Conservation (phyloP, 768 basidiomycete species). For the Leccinum arenicola region DNA sequence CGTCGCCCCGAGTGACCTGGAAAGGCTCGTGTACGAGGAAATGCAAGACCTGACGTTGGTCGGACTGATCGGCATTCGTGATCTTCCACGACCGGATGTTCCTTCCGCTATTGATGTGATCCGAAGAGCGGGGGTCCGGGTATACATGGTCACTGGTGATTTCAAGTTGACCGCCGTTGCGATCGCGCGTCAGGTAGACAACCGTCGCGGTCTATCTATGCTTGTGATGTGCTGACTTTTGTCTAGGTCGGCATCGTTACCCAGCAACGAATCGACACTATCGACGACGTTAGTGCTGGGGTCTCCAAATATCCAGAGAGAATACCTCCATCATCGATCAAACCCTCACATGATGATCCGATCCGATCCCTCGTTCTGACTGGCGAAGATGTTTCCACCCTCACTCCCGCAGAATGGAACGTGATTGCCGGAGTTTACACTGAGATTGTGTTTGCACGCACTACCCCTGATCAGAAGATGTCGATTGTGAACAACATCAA, state of each 20-base stretch:
- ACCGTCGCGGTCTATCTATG: background rate
- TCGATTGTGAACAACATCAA: conserved; percentile 56
- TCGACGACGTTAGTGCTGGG: conserved; percentile 23
- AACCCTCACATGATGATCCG: conserved; percentile 37
- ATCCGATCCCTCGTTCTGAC: conserved; percentile 42
- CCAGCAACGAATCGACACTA: conserved; percentile 36
- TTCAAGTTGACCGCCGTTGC: conserved; percentile 52
- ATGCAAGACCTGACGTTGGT: conserved; percentile 42
- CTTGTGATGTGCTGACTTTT: background rate
- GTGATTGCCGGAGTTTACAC: conserved; percentile 34
- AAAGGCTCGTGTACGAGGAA: conserved; percentile 40
- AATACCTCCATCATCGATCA: conserved; percentile 19
- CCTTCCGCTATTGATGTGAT: conserved; percentile 45
- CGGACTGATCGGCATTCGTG: conserved; percentile 53
- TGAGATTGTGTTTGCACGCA: conserved; percentile 54
- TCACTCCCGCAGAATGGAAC: conserved; percentile 40
- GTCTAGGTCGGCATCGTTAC: conserved; percentile 43
- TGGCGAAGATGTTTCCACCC: conserved; percentile 41
- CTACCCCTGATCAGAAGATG: conserved; percentile 57
- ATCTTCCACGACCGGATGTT: conserved; percentile 55
- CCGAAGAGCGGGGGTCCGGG: conserved; percentile 48
- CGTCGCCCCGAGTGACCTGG: conserved; percentile 24
- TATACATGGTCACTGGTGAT: conserved; percentile 60
- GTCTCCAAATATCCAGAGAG: background rate
- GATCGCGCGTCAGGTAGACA: conserved; percentile 44